Conservation (phyloP, 164 flowering plant genomes). For the Umbilicus rupestris region DNA sequence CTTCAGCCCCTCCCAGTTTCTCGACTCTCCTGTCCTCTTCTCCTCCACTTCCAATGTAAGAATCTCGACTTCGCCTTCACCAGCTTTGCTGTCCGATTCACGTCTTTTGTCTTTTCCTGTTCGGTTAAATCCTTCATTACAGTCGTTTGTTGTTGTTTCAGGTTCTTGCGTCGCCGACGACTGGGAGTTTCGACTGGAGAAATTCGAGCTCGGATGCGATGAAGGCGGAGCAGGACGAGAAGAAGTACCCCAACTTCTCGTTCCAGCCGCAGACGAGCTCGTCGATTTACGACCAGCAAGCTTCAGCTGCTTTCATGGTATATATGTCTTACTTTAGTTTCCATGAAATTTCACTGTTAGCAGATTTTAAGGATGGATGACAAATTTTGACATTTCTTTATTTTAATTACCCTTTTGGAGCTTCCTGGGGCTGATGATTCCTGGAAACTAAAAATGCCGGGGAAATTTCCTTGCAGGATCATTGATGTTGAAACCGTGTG, state of each 20-base stretch:
- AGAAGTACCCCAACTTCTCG: conserved; percentile 33
- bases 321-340: background rate
- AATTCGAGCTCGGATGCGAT: conserved; percentile 14
- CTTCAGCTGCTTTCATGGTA: conserved; percentile 5
- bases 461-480: background rate
- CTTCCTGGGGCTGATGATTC: background rate
- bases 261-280: conserved; percentile 30
- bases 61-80: too few relatives aligned
- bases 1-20: conserved; percentile 47
- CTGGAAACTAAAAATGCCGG: background rate
- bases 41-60: conserved; percentile 21
- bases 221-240: conserved; percentile 31
- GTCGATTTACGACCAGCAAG: background rate
- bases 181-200: conserved; percentile 47
- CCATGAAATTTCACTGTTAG: conserved; percentile 7
- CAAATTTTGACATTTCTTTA: background rate
- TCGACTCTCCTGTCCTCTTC: conserved; percentile 53
- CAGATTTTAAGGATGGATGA: conserved; percentile 2
- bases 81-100: too few relatives aligned
- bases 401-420: background rate
- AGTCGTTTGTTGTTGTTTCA: conserved; percentile 16
- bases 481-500: background rate
- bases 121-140: background rate
- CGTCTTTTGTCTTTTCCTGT: background rate
- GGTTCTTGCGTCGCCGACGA: conserved; percentile 62